Conservation (phyloP, 2,329 filamentous ascomycete genomes). For the Mycosphaerella sp. region DNA sequence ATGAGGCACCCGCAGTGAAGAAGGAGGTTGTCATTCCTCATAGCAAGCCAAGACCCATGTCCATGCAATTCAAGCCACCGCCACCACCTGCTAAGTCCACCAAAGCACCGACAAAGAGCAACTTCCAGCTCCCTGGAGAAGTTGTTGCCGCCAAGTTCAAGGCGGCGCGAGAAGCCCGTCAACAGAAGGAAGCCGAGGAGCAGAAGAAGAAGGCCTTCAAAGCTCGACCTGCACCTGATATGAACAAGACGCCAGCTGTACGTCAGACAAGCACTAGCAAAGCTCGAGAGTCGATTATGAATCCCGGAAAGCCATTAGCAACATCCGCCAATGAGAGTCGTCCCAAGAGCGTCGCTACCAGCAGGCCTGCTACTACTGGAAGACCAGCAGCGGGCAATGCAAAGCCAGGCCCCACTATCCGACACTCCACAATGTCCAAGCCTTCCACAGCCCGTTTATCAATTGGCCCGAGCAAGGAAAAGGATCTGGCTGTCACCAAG, state of each 20-base stretch:
- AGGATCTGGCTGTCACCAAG: constrained; percentile 1
- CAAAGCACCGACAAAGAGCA: constrained; percentile 46
- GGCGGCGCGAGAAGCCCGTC: constrained; percentile 45
- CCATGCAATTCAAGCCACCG: constrained; percentile 44
- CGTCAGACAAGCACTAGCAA: constrained; percentile 45
- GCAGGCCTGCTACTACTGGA: constrained; percentile 11
- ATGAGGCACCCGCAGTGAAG: constrained; percentile 15
- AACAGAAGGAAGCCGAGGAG: constrained; percentile 39
- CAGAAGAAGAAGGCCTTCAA: constrained; percentile 41
- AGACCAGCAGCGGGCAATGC: neutral
- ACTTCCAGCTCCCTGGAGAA: constrained; percentile 50
- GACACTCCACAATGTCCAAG: constrained; percentile 8
- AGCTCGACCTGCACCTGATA: constrained; percentile 40
- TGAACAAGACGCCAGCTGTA: constrained; percentile 30
- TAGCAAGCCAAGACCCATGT: constrained; percentile 44
- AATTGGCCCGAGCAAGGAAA: neutral
- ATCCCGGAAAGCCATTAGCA: constrained; percentile 11
- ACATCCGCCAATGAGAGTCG: constrained; percentile 15
- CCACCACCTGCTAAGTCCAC: constrained; percentile 45
- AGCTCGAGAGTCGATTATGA: constrained; percentile 39
- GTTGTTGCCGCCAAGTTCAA: constrained; percentile 49
- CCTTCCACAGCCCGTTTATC: neutral
- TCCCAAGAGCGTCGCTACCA: constrained; percentile 23
- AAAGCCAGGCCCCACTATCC: constrained; percentile 6
- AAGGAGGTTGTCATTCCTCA: constrained; percentile 32